Evolutionary conservation across 768 basidiomycete species (phyloP).

Genomic region (Boletellus emodensis): DNA sequence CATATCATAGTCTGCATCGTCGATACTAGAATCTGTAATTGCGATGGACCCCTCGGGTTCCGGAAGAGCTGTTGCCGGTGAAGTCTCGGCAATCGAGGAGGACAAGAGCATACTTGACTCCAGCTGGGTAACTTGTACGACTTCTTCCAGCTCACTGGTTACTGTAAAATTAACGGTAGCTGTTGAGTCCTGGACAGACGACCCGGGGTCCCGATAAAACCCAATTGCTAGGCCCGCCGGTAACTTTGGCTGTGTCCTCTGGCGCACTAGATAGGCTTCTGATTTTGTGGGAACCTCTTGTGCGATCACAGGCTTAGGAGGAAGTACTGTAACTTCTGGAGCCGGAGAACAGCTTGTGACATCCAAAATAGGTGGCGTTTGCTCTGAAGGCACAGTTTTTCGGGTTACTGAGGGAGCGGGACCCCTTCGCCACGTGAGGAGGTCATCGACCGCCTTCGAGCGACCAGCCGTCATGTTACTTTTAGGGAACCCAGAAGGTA

Average conservation of each 20-base stretch:
- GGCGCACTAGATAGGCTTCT: conserved; percentile 33
- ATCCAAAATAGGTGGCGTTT: conserved; percentile 33
- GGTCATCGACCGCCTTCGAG: conserved; percentile 33
- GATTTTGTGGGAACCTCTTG: conserved; percentile 30
- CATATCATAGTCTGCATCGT: conserved; percentile 5
- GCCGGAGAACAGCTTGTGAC: conserved; percentile 68
- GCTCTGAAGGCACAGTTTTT: conserved; percentile 8
- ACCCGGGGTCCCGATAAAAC: conserved; percentile 63
- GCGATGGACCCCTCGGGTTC: conserved; percentile 6
- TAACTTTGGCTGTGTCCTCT: conserved; percentile 63
- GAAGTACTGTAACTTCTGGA: conserved; percentile 38
- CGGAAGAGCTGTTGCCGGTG: conserved; percentile 5
- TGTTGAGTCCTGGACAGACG: conserved; percentile 46
- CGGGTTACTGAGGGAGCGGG: conserved; percentile 14
- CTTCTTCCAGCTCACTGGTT: conserved; percentile 64
- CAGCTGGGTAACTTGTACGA: conserved; percentile 2
- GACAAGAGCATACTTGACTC: conserved; percentile 25
- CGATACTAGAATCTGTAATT: conserved; percentile 7
- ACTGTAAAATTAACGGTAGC: conserved; percentile 71
- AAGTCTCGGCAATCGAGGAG: conserved; percentile 16
- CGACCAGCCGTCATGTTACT: conserved; percentile 16
- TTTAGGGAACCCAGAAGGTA: conserved; percentile 31
- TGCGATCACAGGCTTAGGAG: conserved; percentile 30
- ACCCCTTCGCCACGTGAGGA: conserved; percentile 39
- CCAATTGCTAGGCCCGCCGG: conserved; percentile 69